A percentile compares a stretch with the other conserved stretches of the same genome.
Conservation (phyloP, 441 rosid genomes). For the Erodium chrysanthum region DNA sequence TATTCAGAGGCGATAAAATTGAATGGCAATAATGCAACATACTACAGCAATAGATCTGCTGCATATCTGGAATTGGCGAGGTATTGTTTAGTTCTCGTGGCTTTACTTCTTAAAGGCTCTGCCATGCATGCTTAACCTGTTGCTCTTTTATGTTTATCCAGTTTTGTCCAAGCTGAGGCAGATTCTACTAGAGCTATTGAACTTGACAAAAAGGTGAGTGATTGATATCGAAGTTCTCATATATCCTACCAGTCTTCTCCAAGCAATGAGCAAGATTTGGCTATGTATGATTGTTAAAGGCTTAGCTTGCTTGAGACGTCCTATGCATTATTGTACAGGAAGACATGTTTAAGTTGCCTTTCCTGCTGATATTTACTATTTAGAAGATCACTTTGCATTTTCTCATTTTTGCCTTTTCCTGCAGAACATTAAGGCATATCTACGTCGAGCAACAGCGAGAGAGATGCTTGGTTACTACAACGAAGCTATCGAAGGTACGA, state of each 20-base stretch:
- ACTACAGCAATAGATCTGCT: constrained; percentile 91
- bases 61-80: constrained; percentile 75
- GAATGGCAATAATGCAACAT: constrained; percentile 64
- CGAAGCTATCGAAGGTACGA: constrained; percentile 77
- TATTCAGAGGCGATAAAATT: constrained; percentile 82
- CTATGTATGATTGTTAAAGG: not conserved
- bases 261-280: not conserved
- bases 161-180: constrained; percentile 78
- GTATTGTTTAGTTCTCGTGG: constrained; percentile 27
- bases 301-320: not conserved
- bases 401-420: not conserved
- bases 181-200: constrained; percentile 74
- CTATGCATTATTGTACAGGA: not conserved
- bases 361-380: constrained; percentile 5
- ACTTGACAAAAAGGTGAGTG: constrained; percentile 77
- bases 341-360: not conserved
- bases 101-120: constrained; percentile 5
- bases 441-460: constrained; percentile 91
- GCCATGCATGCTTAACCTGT: constrained; percentile 6
- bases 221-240: not conserved
- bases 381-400: not conserved
- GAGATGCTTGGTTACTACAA: constrained; percentile 69
- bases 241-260: no score
- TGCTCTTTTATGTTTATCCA: constrained; percentile 23
- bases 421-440: constrained; percentile 81